Base-by-base conservation (phyloP, 768 basidiomycete genomes). In the Paxillus ammoniavirescens region DNA sequence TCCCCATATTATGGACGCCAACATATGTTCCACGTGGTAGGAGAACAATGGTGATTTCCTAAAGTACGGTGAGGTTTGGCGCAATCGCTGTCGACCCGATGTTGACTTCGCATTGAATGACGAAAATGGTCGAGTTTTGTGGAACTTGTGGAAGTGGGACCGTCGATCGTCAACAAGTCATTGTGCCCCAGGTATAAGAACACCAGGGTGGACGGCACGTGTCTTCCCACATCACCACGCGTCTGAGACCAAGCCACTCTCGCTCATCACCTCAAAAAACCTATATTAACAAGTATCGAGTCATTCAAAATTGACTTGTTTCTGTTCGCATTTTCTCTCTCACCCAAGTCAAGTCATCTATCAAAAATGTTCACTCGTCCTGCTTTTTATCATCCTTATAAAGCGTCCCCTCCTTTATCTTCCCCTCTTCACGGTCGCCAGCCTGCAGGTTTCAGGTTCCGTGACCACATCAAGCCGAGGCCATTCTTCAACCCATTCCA, bases 401-500 rank as follows among this genome's bases (percentile, higher is more conserved):
- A 55, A 31, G 30, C 23, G 7, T 15, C 60, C 38, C n/a, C 36
- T 9, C 56, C 49, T 18, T 28, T 41, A n/a, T 36, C 31, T 15
- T 36, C 61, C n/a, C 59, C 43, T 15, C 44, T 43, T 31, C 12
- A 36, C 9, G 49, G 56, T 37, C 42, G 43, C 30, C 30, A 40
- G 38, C 50, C 67, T 66, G 61, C 70, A 58, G 65, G 68, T 12
- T 23, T 62, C 65, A 68, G 65, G 62, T 35, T 64, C 30, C 33
- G 40, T 13, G 53, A 64, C 42, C 56, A 52, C 15, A 7, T 64
- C 49, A 55, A 23, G 17, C 65, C 53, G 4, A 57, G 17, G 50
- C 58, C 46, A 23, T 60, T 46, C 55, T 64, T 69, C 50, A 53
- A 65, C 52, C 21, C 54, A 12, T 65, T 65, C 28, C 54, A 49